These are phyloP conservation scores for Erodium chrysanthum DNA, from an alignment of 441 rosid genomes.

Conservation along the genomic window DNA sequence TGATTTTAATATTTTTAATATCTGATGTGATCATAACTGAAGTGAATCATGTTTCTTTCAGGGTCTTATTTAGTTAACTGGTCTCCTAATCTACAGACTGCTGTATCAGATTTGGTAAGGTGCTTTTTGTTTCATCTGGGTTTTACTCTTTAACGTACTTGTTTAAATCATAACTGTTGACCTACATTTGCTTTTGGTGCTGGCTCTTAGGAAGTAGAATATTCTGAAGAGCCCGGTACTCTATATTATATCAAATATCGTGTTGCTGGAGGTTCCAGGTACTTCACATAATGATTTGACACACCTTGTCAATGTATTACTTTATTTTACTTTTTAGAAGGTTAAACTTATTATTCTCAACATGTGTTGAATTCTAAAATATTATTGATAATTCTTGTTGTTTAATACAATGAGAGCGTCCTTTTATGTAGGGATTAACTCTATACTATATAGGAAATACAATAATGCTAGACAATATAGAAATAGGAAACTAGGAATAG, in stretches of 20 bases:
- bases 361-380: too few relatives aligned
- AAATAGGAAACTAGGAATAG: too few relatives aligned
- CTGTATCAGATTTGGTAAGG: slow-evolving; percentile 89
- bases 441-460: too few relatives aligned
- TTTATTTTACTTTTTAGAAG: neutral
- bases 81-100: slow-evolving; percentile 97
- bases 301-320: neutral
- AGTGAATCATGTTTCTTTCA: slow-evolving; percentile 29
- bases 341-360: neutral
- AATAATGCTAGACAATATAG: too few relatives aligned
- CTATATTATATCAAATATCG: slow-evolving; percentile 89
- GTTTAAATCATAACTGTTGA: slow-evolving; percentile 13
- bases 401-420: too few relatives aligned
- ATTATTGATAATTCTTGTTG: too few relatives aligned
- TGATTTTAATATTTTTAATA: neutral
- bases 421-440: too few relatives aligned
- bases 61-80: slow-evolving; percentile 98
- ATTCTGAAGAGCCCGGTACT: slow-evolving; percentile 86
- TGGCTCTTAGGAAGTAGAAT: slow-evolving; percentile 76
- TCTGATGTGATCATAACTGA: slow-evolving; percentile 2
- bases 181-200: slow-evolving; percentile 12
- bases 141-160: slow-evolving; percentile 16
- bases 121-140: slow-evolving; percentile 21
- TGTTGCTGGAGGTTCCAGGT: slow-evolving; percentile 91
- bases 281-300: slow-evolving; percentile 17